Percentiles rank a stretch among this genome's conserved stretches.
Evolutionary conservation across 1,284 basidiomycete genomes (phyloP).

Genomic region (Tremellales sp.): DNA sequence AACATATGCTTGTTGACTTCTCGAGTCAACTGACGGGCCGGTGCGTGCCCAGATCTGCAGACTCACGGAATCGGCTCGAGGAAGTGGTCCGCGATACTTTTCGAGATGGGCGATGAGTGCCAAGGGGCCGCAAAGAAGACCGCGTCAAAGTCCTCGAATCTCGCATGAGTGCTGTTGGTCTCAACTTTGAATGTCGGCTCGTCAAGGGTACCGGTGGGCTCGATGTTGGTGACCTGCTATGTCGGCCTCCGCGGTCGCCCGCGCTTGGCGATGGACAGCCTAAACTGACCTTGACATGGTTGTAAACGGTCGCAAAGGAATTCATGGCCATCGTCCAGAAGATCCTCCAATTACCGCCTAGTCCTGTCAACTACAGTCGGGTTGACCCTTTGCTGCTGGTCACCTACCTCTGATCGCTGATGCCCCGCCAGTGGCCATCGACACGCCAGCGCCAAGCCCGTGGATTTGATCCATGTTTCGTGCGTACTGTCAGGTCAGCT

Average conservation of each 20-base stretch:
- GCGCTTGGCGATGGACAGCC: neutral
- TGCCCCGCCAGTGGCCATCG: constrained; percentile 70
- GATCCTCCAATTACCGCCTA: constrained; percentile 81
- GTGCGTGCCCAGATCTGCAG: neutral
- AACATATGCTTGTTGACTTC: constrained; percentile 63
- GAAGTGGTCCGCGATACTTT: constrained; percentile 9
- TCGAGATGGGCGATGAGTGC: constrained; percentile 25
- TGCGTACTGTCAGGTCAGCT: constrained; percentile 31
- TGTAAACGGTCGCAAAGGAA: constrained; percentile 63
- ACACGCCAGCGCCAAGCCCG: constrained; percentile 68
- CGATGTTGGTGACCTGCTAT: constrained; percentile 27
- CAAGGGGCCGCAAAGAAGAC: constrained; percentile 46
- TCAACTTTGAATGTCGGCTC: constrained; percentile 15
- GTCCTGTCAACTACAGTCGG: too few species aligned
- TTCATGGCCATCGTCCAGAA: constrained; percentile 75
- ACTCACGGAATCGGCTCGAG: constrained; percentile 19
- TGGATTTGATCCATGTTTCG: constrained; percentile 73
- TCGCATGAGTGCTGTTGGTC: constrained; percentile 20
- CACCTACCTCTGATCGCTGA: constrained; percentile 61
- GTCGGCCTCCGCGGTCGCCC: neutral
- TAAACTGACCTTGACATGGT: constrained; percentile 65
- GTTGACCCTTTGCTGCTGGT: too few species aligned
- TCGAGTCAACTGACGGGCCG: constrained; percentile 2
- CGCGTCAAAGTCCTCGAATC: constrained; percentile 33
- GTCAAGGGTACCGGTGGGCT: constrained; percentile 11